phyloP scores from a whole-genome alignment of 116 monocot species.

The Thalassia testudinum region DNA sequence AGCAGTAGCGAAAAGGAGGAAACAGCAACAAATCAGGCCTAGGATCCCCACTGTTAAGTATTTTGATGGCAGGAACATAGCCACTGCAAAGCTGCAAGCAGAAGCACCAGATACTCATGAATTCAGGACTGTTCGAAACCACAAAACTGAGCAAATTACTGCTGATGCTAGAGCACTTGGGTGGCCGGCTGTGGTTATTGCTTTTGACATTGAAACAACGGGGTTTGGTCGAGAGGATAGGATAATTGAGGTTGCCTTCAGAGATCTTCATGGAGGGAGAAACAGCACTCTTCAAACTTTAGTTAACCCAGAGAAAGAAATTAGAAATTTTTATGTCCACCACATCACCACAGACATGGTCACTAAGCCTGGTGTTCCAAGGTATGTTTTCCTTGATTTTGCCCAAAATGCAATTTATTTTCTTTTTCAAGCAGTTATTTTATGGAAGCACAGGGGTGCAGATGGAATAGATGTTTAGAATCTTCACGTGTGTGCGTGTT shows the following conservation, averaged over 20 bases:
- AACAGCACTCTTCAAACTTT: constrained; percentile 78
- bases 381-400: constrained; percentile 25
- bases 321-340: constrained; percentile 48
- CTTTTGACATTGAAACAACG: constrained; percentile 79
- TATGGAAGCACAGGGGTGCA: too few relatives aligned
- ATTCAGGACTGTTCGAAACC: constrained; percentile 14
- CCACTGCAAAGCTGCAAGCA: constrained; percentile 6
- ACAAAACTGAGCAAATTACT: constrained; percentile 13
- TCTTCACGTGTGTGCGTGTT: too few relatives aligned
- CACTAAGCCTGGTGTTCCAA: constrained; percentile 45
- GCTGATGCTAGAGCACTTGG: constrained; percentile 16
- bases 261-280: constrained; percentile 59
- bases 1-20: constrained; percentile 9
- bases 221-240: constrained; percentile 45
- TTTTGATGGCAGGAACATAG: constrained; percentile 7
- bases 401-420: too few relatives aligned
- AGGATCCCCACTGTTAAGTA: constrained; percentile 7
- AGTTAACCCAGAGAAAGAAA: constrained; percentile 45
- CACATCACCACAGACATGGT: constrained; percentile 58
- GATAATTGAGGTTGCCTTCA: constrained; percentile 70
- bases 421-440: too few relatives aligned
- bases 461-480: too few relatives aligned
- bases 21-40: constrained; percentile 6
- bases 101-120: constrained; percentile 14
- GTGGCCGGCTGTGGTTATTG: constrained; percentile 52